Base-by-base conservation (phyloP, 2,329 filamentous ascomycete species). In the Acrocalymma vagum region DNA sequence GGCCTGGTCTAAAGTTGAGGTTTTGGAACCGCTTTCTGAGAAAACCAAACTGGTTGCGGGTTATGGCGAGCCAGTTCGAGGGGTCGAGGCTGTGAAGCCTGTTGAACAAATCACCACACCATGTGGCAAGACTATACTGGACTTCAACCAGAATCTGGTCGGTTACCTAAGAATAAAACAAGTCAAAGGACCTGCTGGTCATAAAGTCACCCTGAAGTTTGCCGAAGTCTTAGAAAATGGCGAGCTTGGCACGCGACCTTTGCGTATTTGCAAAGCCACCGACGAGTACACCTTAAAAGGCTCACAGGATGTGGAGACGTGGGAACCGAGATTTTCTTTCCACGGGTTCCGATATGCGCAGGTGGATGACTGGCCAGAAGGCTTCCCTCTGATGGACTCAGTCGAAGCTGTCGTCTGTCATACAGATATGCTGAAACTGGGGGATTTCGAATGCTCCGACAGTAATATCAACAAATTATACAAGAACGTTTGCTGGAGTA, bases 81-180 rank as follows among this genome's bases (percentile, higher is more conserved):
- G 62, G 3, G 65, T 59, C 0, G 53, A 71, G 42, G 49, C 36
- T 22, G 29, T 62, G 25, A 53, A 44, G n/a, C 54, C 64, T 1
- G 25, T 40, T 2, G 23, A 25, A n/a, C 26, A 56, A 1, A 57
- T 67, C 8, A 58, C 24, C 3, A 64, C 71, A 0, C 63, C 67
- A 0, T 70, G 71, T 1, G 76, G 77, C 7, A 77, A 77, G 48
- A 73, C 62, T 0, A 63, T 82, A 2, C 41, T 83, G 20, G 79
- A 83, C 48, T 82, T 83, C 55, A 78, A 78, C 2, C 79, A 83
- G 51, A 82, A 83, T 47, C 62, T 83, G 0, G 79, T 81, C 1
- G 80, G 80, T 2, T 70, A 70, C 41, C 40, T 80, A 2, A 59
- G 63, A 0, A 49, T 81, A 10, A 63, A 21, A 3, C 54, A 73